A percentile compares a stretch with the other conserved stretches of the same genome.
These are phyloP conservation scores for Nepenthes alata DNA, from an alignment of 179 eudicot species.

Conservation along the genomic window DNA sequence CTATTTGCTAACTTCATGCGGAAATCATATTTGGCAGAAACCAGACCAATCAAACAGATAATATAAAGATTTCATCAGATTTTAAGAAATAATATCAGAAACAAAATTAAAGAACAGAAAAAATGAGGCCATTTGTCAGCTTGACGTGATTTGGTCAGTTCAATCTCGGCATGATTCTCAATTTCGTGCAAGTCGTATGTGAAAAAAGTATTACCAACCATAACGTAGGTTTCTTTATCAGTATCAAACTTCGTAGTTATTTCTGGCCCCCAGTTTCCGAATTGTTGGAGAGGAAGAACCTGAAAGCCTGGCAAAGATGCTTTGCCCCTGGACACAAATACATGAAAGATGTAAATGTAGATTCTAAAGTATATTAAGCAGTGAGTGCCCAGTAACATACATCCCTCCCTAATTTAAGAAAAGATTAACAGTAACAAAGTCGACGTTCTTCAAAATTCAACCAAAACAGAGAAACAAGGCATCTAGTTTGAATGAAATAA, in stretches of 20 bases:
- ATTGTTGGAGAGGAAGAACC: slow-evolving; percentile 89
- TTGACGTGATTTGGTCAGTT: neutral
- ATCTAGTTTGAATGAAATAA: no score
- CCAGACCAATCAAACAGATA: no score
- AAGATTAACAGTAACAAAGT: no score
- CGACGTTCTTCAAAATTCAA: no score
- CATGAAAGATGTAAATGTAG: slow-evolving; percentile 1
- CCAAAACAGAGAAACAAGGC: no score
- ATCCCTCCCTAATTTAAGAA: neutral
- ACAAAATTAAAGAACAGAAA: no score
- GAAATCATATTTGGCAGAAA: no score
- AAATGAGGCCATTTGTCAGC: no score
- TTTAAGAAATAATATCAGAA: no score
- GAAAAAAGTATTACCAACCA: slow-evolving; percentile 41
- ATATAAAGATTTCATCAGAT: no score
- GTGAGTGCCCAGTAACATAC: neutral
- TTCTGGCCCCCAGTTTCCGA: slow-evolving; percentile 92
- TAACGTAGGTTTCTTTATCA: slow-evolving; percentile 77
- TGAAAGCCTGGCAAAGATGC: slow-evolving; percentile 83
- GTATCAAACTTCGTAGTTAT: slow-evolving; percentile 64
- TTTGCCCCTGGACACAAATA: slow-evolving; percentile 33
- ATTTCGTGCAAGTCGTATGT: neutral
- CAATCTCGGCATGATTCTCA: neutral
- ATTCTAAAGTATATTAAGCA: neutral
- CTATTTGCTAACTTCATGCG: no score